phyloP scores from a whole-genome alignment of 306 rosid genomes.

The Datisca glomerata region DNA sequence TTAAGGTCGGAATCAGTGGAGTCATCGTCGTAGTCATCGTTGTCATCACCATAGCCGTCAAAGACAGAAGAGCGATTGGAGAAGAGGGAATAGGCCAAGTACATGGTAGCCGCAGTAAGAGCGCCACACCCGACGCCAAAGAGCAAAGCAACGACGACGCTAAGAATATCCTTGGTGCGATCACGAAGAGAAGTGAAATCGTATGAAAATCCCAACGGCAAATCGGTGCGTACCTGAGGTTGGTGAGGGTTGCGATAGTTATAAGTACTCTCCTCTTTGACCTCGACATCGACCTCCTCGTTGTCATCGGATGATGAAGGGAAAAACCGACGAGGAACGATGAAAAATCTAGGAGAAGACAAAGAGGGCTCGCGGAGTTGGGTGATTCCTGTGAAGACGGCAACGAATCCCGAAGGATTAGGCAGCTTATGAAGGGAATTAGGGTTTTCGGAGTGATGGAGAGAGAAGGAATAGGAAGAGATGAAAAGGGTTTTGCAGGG shows the following conservation, averaged over 20 bases:
- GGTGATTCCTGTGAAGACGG: conserved; percentile 37
- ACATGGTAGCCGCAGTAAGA: conserved; percentile 79
- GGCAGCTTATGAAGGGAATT: conserved; percentile 16
- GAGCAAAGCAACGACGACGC: conserved; percentile 76
- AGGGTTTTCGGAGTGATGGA: conserved; percentile 29
- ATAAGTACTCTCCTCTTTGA: conserved; percentile 1
- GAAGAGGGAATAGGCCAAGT: conserved; percentile 64
- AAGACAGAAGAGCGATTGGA: conserved; percentile 19
- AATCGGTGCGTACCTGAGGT: conserved; percentile 5
- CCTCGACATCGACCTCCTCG: neutral
- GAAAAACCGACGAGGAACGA: conserved; percentile 14
- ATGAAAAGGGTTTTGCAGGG: conserved; percentile 65
- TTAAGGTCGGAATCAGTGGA: conserved; percentile 27
- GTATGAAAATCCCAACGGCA: conserved; percentile 14
- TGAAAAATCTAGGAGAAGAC: neutral
- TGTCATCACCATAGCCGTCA: conserved; percentile 19
- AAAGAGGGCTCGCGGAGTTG: conserved; percentile 4
- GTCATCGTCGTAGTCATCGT: conserved; percentile 19
- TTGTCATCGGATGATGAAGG: conserved; percentile 5
- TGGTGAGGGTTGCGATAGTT: conserved; percentile 15
- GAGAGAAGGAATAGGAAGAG: conserved; percentile 57
- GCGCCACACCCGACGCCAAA: conserved; percentile 93
- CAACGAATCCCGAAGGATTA: conserved; percentile 19
- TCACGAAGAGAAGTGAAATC: conserved; percentile 75
- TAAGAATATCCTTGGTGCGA: conserved; percentile 83